Evolutionary conservation across 1,139 yeast species (phyloP).

Genomic region (Suhomyces bokatorum): DNA sequence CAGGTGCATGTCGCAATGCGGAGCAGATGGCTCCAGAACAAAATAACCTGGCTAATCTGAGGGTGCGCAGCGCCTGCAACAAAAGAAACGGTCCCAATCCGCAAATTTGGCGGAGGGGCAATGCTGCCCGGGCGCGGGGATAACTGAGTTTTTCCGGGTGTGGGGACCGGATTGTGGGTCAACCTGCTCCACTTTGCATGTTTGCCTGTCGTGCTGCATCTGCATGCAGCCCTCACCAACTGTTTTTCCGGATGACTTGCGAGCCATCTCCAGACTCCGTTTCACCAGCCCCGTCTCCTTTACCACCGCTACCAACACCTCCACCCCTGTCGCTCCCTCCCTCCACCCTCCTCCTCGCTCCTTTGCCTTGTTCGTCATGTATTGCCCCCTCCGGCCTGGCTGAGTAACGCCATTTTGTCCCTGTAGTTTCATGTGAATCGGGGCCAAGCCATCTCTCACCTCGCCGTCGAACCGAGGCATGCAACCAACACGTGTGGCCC

Average conservation of each 20-base stretch:
- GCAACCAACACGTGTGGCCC: slow-evolving; percentile 1
- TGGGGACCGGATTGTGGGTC: slow-evolving; percentile 3
- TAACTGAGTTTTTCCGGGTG: slow-evolving; percentile 10
- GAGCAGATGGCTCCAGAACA: slow-evolving; percentile 3
- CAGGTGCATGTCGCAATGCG: slow-evolving; percentile 1
- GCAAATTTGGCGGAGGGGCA: slow-evolving; percentile 1
- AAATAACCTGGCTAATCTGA: slow-evolving; percentile 1
- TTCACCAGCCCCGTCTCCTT: neutral
- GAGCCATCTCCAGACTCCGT: neutral
- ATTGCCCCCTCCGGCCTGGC: neutral
- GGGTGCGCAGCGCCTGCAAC: neutral
- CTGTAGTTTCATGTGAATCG: slow-evolving; percentile 1
- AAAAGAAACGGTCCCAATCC: slow-evolving; percentile 7
- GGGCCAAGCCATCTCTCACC: slow-evolving; percentile 1
- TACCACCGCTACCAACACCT: too few species aligned
- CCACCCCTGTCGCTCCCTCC: neutral
- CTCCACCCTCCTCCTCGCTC: too few species aligned
- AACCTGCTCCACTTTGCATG: neutral
- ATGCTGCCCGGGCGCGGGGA: slow-evolving; percentile 1
- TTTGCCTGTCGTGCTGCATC: slow-evolving; percentile 2
- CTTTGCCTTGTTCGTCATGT: too few species aligned
- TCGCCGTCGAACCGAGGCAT: slow-evolving; percentile 3
- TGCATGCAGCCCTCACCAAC: neutral
- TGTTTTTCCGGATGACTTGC: slow-evolving; percentile 7
- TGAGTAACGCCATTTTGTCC: neutral